Conservation (phyloP, 306 rosid species). For the Gastrolobium bilobum region DNA sequence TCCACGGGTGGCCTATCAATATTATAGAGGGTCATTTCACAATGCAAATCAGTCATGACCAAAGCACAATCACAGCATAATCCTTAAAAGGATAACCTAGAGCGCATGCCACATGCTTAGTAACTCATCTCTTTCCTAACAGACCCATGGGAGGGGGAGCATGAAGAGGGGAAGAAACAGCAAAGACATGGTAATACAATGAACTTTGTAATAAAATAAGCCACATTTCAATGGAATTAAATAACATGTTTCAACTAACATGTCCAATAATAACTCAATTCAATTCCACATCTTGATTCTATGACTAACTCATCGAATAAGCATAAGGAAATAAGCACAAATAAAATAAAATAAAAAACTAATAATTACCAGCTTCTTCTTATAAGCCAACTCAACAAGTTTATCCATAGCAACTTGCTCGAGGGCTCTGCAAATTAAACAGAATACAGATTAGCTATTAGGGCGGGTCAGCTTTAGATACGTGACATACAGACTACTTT, state of each 20-base stretch:
- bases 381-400: slow-evolving; percentile 80
- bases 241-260: slow-evolving; percentile 30
- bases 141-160: too few relatives aligned
- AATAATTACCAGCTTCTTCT: slow-evolving; percentile 80
- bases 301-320: slow-evolving; percentile 27
- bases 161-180: not conserved
- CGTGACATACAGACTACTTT: slow-evolving; percentile 2
- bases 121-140: slow-evolving; percentile 30
- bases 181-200: slow-evolving; percentile 14
- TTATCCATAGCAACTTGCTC: slow-evolving; percentile 86
- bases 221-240: slow-evolving; percentile 27
- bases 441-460: slow-evolving; percentile 37
- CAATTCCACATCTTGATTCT: slow-evolving; percentile 20
- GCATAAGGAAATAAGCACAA: slow-evolving; percentile 17
- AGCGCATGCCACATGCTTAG: slow-evolving; percentile 23
- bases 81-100: slow-evolving; percentile 30
- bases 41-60: slow-evolving; percentile 16
- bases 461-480: slow-evolving; percentile 34
- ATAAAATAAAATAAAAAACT: not conserved
- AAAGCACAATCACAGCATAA: slow-evolving; percentile 24
- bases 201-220: slow-evolving; percentile 17
- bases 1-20: slow-evolving; percentile 86
- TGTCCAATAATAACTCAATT: slow-evolving; percentile 34
- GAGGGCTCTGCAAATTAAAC: slow-evolving; percentile 65
- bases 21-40: slow-evolving; percentile 48